A percentile compares a stretch with the other conserved stretches of the same genome.
Conservation (phyloP, 2,329 filamentous ascomycete genomes). For the Phialemoniopsis sp. region DNA sequence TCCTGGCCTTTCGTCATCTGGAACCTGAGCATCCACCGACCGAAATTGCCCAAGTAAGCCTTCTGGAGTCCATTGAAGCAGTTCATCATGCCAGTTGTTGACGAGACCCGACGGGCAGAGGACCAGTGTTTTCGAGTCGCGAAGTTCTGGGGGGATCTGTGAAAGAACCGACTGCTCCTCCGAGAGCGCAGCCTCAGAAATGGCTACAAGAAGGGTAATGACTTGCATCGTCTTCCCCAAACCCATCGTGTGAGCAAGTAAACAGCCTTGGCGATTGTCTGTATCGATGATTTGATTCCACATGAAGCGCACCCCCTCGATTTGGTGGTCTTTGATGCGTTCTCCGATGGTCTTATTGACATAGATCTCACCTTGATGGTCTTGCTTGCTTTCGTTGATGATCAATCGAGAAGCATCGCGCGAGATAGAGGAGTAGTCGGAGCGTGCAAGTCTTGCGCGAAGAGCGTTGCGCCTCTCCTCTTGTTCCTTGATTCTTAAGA, state of each 20-base stretch:
- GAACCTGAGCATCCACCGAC: conserved; percentile 43
- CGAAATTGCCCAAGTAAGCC: conserved; percentile 50
- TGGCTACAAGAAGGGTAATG: conserved; percentile 74
- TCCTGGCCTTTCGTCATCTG: conserved; percentile 29
- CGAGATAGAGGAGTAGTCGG: conserved; percentile 26
- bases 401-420: conserved; percentile 49
- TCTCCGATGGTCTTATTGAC: conserved; percentile 60
- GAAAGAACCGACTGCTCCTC: conserved; percentile 46
- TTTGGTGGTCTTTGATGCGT: conserved; percentile 74
- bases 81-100: conserved; percentile 80
- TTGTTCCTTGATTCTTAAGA: conserved; percentile 48
- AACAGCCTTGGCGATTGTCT: conserved; percentile 63
- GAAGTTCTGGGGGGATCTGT: conserved; percentile 64
- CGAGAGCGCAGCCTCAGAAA: conserved; percentile 63
- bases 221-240: conserved; percentile 91
- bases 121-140: conserved; percentile 61
- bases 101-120: conserved; percentile 73
- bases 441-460: conserved; percentile 38
- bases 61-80: conserved; percentile 63
- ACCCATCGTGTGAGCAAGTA: conserved; percentile 88
- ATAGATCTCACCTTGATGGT: conserved; percentile 57
- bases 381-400: conserved; percentile 63
- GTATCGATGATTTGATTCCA: conserved; percentile 75
- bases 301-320: conserved; percentile 79
- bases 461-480: conserved; percentile 45